These are phyloP conservation scores for Coccinonectria pachysandricola DNA, from an alignment of 2,329 filamentous ascomycete genomes.

Conservation along the genomic window DNA sequence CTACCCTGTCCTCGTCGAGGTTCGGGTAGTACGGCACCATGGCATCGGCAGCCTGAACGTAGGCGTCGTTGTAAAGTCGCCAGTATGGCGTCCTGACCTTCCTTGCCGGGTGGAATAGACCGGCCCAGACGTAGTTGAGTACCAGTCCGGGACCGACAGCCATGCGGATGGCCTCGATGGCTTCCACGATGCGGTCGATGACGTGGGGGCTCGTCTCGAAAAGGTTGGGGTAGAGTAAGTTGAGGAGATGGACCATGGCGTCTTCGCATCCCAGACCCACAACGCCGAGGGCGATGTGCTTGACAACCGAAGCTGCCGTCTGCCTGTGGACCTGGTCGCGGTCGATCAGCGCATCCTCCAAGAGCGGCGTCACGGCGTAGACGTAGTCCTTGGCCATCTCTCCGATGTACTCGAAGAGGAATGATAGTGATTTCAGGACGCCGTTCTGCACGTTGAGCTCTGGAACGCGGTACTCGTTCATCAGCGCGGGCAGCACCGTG, in stretches of 20 bases:
- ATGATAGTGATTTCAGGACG: conserved; percentile 91
- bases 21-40: conserved; percentile 96
- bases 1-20: conserved; percentile 68
- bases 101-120: conserved; percentile 89
- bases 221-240: conserved; percentile 90
- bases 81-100: conserved; percentile 95
- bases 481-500: conserved; percentile 92
- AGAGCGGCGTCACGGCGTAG: conserved; percentile 88
- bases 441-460: conserved; percentile 98
- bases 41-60: conserved; percentile 83
- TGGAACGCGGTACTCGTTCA: conserved; percentile 98
- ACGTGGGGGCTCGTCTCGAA: conserved; percentile 98
- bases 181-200: conserved; percentile 94
- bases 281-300: conserved; percentile 95
- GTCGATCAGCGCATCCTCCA: conserved; percentile 95
- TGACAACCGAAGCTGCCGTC: conserved; percentile 91
- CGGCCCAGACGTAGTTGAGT: conserved; percentile 97
- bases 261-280: conserved; percentile 96
- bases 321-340: conserved; percentile 96
- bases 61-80: conserved; percentile 93
- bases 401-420: conserved; percentile 98
- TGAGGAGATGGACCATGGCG: conserved; percentile 95
- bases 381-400: conserved; percentile 99
- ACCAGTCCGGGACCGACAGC: conserved; percentile 85
- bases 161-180: conserved; percentile 90